These are phyloP conservation scores for Globisporangium ultimum DNA, from an alignment of 352 stramenopile genomes.

Conservation along the genomic window DNA sequence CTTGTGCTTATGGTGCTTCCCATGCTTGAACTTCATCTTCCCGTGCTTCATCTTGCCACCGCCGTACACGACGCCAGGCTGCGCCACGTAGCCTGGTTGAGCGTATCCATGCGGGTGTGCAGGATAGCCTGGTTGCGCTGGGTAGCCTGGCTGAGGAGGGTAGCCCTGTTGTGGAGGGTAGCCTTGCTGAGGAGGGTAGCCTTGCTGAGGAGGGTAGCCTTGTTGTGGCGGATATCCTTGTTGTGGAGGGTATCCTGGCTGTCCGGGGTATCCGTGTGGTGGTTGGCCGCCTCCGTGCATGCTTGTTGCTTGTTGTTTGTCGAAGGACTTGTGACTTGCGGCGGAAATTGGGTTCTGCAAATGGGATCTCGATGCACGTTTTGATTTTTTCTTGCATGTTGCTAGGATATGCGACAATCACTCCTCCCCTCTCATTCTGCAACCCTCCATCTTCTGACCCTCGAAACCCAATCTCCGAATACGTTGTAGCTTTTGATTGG, in stretches of 20 bases:
- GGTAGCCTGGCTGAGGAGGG: no score
- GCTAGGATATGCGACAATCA: not conserved
- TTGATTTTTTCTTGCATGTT: no score
- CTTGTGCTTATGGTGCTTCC: not conserved
- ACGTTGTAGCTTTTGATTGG: no score
- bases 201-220: constrained; percentile 19
- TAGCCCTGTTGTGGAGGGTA: no score
- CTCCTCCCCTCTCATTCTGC: no score
- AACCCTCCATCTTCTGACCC: no score
- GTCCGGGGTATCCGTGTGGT: constrained; percentile 3
- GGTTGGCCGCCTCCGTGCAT: constrained; percentile 11
- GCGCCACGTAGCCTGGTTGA: constrained; percentile 24
- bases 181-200: no score
- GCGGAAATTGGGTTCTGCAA: constrained; percentile 5
- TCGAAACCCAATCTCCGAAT: no score
- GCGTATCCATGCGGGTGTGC: constrained; percentile 5
- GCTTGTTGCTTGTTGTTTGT: constrained; percentile 2
- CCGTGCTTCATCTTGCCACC: constrained; percentile 12
- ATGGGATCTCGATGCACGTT: not conserved
- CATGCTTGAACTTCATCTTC: constrained; percentile 16
- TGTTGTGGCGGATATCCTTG: constrained; percentile 14
- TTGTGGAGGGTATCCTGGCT: constrained; percentile 16
- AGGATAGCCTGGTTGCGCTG: no score
- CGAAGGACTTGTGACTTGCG: not conserved
- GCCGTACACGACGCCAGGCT: constrained; percentile 25